These are phyloP conservation scores for Populus hybrid DNA, from an alignment of 441 rosid species.

Conservation along the genomic window DNA sequence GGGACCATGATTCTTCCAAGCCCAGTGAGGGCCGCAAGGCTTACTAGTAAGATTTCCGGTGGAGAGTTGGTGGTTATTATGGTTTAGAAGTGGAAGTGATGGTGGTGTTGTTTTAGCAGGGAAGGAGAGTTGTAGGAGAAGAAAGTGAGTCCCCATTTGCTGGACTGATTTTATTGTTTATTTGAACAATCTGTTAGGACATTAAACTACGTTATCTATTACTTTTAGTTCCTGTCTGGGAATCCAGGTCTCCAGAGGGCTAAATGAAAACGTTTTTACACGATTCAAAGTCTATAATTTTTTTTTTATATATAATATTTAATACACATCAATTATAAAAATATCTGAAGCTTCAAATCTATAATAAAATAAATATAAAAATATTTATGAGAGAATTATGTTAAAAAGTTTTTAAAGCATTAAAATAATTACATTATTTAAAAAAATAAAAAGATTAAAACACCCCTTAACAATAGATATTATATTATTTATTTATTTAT, in stretches of 20 bases:
- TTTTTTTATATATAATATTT: too few relatives aligned
- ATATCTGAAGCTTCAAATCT: too few relatives aligned
- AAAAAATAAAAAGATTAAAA: too few relatives aligned
- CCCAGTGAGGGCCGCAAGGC: slow-evolving; percentile 18
- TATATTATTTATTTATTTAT: too few relatives aligned
- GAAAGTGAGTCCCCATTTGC: slow-evolving; percentile 29
- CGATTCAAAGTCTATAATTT: background rate
- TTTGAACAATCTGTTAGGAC: background rate
- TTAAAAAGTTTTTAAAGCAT: too few relatives aligned
- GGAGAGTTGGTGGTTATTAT: slow-evolving; percentile 8
- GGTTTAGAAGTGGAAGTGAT: slow-evolving; percentile 9
- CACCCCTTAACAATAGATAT: too few relatives aligned
- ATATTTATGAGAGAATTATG: too few relatives aligned
- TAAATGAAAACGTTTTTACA: background rate
- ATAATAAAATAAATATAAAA: too few relatives aligned
- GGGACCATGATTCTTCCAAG: background rate
- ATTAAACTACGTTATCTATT: background rate
- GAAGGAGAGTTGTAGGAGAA: slow-evolving; percentile 3
- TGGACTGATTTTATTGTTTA: slow-evolving; percentile 1
- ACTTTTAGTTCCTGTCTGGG: background rate
- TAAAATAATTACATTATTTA: too few relatives aligned
- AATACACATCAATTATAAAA: too few relatives aligned
- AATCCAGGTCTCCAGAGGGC: background rate
- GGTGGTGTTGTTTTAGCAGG: slow-evolving; percentile 9
- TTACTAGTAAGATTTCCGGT: slow-evolving; percentile 12